Evolutionary conservation across 169 alveolate species (phyloP).

Genomic region (Plasmodium vinckei): DNA sequence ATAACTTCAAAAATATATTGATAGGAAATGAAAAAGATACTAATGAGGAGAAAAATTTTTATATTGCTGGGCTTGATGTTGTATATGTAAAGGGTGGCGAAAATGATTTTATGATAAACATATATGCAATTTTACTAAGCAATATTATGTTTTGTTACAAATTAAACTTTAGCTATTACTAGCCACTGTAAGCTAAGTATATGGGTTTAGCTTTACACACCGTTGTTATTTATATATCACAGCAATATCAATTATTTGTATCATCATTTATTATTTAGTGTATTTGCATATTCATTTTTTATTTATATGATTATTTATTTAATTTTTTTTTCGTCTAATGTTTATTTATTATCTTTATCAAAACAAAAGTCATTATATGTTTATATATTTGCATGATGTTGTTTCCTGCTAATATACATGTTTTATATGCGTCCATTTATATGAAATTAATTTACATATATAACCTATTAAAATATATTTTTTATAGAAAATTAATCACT

Average conservation of each 20-base stretch:
- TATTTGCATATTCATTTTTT: too few relatives aligned
- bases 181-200: neutral
- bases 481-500: too few relatives aligned
- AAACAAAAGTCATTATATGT: too few relatives aligned
- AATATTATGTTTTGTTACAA: constrained; percentile 64
- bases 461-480: too few relatives aligned
- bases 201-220: neutral
- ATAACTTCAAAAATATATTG: constrained; percentile 32
- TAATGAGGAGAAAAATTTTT: constrained; percentile 25
- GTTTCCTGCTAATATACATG: too few relatives aligned
- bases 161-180: constrained; percentile 57
- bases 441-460: too few relatives aligned
- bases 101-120: constrained; percentile 34
- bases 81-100: constrained; percentile 24
- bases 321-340: too few relatives aligned
- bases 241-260: neutral
- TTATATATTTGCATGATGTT: too few relatives aligned
- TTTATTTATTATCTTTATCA: too few relatives aligned
- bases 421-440: too few relatives aligned
- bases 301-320: too few relatives aligned
- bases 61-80: constrained; percentile 69
- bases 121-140: constrained; percentile 46
- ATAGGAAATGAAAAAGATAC: constrained; percentile 7
- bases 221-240: constrained; percentile 2
- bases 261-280: too few relatives aligned